These are phyloP conservation scores for Apiotrichum sp. DNA, from an alignment of 1,284 basidiomycete genomes.

Conservation along the genomic window DNA sequence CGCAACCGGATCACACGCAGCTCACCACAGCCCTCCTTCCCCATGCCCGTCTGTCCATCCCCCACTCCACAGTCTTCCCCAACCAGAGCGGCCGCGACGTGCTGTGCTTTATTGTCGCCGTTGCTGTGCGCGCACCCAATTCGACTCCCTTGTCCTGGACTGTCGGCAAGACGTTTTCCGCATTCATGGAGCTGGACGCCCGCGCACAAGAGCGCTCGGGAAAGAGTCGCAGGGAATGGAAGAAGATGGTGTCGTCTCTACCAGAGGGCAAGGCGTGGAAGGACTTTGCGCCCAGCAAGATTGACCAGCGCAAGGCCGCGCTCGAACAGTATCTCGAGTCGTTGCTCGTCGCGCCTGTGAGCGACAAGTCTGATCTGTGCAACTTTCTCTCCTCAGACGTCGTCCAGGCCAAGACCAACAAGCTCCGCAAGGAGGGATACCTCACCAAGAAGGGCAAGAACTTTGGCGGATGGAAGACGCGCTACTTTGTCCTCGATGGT, in stretches of 20 bases:
- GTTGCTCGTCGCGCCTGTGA: constrained; percentile 73
- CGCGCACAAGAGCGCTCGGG: constrained; percentile 56
- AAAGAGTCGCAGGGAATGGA: constrained; percentile 58
- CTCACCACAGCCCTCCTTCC: constrained; percentile 37
- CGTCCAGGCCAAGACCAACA: constrained; percentile 74
- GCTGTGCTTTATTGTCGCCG: constrained; percentile 42
- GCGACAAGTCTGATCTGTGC: constrained; percentile 83
- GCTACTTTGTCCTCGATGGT: constrained; percentile 86
- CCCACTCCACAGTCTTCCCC: constrained; percentile 41
- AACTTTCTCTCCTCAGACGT: constrained; percentile 88
- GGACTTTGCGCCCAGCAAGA: constrained; percentile 92
- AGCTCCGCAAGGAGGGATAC: constrained; percentile 92
- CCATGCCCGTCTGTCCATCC: constrained; percentile 39
- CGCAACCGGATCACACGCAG: constrained; percentile 13
- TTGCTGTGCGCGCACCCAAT: constrained; percentile 40
- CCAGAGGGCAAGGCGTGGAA: constrained; percentile 92
- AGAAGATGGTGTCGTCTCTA: constrained; percentile 67
- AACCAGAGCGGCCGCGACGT: constrained; percentile 44
- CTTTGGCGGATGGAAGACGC: constrained; percentile 90
- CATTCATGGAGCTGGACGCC: constrained; percentile 75
- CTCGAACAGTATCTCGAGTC: constrained; percentile 83
- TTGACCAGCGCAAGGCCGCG: constrained; percentile 85
- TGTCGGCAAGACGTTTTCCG: constrained; percentile 88
- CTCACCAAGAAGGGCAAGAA: constrained; percentile 94
- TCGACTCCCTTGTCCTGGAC: constrained; percentile 61